Conservation (phyloP, 148 eudicot species). For the Selenicereus undatus region DNA sequence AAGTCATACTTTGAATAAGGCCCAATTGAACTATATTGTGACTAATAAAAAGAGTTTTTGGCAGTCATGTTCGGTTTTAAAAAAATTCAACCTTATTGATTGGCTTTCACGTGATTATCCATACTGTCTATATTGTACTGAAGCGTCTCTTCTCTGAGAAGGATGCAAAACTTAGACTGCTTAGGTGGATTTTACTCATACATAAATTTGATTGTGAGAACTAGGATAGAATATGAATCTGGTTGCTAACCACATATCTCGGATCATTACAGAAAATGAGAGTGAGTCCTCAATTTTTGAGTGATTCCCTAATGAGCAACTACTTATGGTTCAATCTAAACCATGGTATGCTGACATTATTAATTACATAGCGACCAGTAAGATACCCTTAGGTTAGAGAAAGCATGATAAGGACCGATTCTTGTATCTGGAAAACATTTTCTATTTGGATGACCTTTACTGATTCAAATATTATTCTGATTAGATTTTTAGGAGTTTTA, state of each 20-base stretch:
- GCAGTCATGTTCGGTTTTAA: no score
- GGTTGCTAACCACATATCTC: not conserved
- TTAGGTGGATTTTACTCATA: not conserved
- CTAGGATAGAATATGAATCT: not conserved
- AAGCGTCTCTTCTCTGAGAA: not conserved
- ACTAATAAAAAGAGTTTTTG: no score
- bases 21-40: no score
- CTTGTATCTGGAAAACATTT: not conserved
- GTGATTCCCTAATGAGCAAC: not conserved
- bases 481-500: no score
- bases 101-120: no score
- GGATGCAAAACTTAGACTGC: not conserved
- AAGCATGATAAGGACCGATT: not conserved
- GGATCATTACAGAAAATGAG: not conserved
- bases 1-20: no score
- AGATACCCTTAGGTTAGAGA: not conserved
- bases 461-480: no score
- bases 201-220: not conserved
- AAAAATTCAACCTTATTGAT: no score
- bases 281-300: not conserved
- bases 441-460: not conserved
- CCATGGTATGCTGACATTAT: no score
- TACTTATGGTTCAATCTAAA: not conserved
- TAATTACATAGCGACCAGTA: no score
- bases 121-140: no score